Conservation (phyloP, 1,284 basidiomycete species). For the Puccinia polysora region DNA sequence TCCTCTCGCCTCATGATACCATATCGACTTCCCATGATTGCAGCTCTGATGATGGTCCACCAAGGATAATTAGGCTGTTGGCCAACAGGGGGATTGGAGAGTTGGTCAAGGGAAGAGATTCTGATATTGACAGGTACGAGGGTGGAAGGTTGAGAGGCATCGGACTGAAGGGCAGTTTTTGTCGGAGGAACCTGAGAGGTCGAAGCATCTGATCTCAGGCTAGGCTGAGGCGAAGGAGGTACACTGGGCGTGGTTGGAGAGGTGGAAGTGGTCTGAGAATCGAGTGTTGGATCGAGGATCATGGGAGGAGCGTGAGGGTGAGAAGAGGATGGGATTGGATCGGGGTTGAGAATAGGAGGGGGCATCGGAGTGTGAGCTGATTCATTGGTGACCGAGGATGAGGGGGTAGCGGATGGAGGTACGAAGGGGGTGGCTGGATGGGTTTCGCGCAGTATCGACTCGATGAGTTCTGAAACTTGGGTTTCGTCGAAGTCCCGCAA, state of each 20-base stretch:
- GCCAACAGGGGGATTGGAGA: slow-evolving; percentile 37
- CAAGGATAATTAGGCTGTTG: slow-evolving; percentile 44
- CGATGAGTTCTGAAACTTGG: slow-evolving; percentile 1
- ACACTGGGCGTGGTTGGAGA: background rate
- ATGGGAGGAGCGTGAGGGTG: background rate
- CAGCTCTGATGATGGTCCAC: slow-evolving; percentile 43
- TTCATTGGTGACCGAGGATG: background rate
- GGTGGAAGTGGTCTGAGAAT: background rate
- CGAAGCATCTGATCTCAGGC: slow-evolving; percentile 14
- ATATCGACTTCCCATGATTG: slow-evolving; percentile 41
- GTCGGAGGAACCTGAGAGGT: too few relatives aligned
- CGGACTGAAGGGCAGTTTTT: too few relatives aligned
- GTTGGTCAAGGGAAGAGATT: slow-evolving; percentile 36
- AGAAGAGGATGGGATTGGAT: background rate
- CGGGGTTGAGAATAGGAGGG: background rate
- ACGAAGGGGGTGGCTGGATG: background rate
- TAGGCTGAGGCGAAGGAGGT: slow-evolving; percentile 1
- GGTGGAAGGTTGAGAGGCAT: background rate
- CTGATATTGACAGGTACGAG: slow-evolving; percentile 1
- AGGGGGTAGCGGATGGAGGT: background rate
- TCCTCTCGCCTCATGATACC: slow-evolving; percentile 39
- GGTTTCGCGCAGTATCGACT: background rate
- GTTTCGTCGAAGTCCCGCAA: background rate
- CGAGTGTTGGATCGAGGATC: slow-evolving; percentile 13
- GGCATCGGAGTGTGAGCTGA: too few relatives aligned